Evolutionary conservation across 768 basidiomycete genomes (phyloP).

Genomic region (Asterophora lycoperdoides): DNA sequence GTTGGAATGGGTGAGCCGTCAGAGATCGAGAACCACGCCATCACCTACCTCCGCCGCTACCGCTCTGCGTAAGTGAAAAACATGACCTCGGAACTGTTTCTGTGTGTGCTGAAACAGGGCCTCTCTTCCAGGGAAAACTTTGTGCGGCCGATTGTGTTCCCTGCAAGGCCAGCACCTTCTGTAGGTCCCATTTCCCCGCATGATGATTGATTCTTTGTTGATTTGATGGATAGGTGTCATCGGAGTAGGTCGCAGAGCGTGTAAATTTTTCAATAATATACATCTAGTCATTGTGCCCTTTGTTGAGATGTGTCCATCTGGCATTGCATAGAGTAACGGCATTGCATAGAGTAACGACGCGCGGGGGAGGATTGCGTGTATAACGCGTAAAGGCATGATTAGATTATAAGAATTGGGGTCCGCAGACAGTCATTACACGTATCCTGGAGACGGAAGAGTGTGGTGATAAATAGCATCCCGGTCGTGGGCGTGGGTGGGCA

Average conservation of each 20-base stretch:
- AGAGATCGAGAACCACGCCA: constrained; percentile 81
- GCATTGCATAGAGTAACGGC: background rate
- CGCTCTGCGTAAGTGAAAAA: constrained; percentile 78
- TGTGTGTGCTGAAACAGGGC: constrained; percentile 11
- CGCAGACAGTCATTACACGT: constrained; percentile 15
- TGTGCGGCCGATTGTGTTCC: constrained; percentile 63
- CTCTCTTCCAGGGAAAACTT: constrained; percentile 50
- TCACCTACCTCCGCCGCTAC: constrained; percentile 86
- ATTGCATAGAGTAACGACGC: background rate
- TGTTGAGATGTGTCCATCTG: constrained; percentile 1
- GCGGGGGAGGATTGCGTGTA: constrained; percentile 1
- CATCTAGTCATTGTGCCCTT: constrained; percentile 9
- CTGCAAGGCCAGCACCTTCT: constrained; percentile 38
- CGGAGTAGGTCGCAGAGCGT: constrained; percentile 18
- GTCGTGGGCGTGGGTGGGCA: constrained; percentile 20
- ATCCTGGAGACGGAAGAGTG: constrained; percentile 5
- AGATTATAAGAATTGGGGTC: constrained; percentile 11
- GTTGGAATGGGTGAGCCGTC: constrained; percentile 74
- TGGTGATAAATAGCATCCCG: constrained; percentile 13
- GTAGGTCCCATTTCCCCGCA: constrained; percentile 25
- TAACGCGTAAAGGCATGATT: constrained; percentile 10
- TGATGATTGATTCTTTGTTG: constrained; percentile 2
- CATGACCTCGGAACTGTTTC: constrained; percentile 7
- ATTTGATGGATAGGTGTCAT: constrained; percentile 8
- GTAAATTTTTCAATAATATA: constrained; percentile 20